Evolutionary conservation across 805 yeast genomes (phyloP), one percentile per base, ranked within the genome.

Genomic region (Cyberlindnera veronae): DNA sequence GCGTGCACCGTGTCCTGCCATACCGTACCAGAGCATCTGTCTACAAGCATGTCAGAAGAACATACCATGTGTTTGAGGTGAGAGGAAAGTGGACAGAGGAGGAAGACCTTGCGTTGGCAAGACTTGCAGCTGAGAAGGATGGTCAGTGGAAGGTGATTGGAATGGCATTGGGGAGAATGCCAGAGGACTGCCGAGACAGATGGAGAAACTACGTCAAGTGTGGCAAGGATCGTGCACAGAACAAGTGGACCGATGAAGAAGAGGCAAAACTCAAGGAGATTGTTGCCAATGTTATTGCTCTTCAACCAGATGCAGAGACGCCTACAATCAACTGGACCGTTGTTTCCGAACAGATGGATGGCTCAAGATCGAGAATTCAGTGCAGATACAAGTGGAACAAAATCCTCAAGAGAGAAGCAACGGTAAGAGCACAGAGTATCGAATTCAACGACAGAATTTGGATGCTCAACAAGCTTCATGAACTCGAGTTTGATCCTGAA

Each of bases 351-450:
- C 68, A 76, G 36, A 88, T 91, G 95, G 81, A 86, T 24, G 96
- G 96, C 3, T 69, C 78, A 2, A 74, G 98, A 46, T 84, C 95
- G 2, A 72, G 98, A 51, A 90, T 91, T 49, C 98, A 91, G 63
- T 90, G 97, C 60, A 76, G 98, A 44, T 91, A 91, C 63, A 91
- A 91, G 60, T 91, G 97, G 96, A 84, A 84, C 57, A 91, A 90
- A 63, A 55, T 89, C 6, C 63, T 80, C 38, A 81, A 78, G 53
- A 68, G 84, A 44, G 83, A 81, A 46, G 74, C 76, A 1, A 50
- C 63, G 14, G 60, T 58, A 12, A 64, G 74, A 41, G 68, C 71
- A 11, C 66, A 68, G 35, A 61, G 62, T 11, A 72, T 77, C 55
- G 64, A 64, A 20, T 53, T 59, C 12, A 64, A 62, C n/a, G 81